phyloP scores from a whole-genome alignment of 1,139 yeast species.

The Chernovozyma sophiae-reginae region DNA sequence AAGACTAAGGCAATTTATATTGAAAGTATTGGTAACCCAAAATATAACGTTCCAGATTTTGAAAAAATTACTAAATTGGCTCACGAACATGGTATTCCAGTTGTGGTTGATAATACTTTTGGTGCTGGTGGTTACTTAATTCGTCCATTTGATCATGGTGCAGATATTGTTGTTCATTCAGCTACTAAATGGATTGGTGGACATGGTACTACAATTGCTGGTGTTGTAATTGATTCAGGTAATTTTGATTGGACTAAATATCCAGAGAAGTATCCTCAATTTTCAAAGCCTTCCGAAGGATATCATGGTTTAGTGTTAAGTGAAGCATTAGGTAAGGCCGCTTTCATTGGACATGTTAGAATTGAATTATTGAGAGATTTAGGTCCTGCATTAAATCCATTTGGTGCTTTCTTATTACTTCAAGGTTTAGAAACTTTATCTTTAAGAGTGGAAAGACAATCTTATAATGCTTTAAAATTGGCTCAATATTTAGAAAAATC shows the following conservation, averaged over 20 bases:
- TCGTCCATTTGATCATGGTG: slow-evolving; percentile 85
- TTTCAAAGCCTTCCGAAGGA: slow-evolving; percentile 85
- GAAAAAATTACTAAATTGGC: slow-evolving; percentile 73
- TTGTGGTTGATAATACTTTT: slow-evolving; percentile 94
- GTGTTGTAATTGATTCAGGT: slow-evolving; percentile 86
- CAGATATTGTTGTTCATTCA: slow-evolving; percentile 80
- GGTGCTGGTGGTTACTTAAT: slow-evolving; percentile 94
- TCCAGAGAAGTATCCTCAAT: slow-evolving; percentile 87
- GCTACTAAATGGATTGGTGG: slow-evolving; percentile 99
- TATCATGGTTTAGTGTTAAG: slow-evolving; percentile 84
- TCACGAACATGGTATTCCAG: slow-evolving; percentile 84
- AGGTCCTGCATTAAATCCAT: slow-evolving; percentile 88
- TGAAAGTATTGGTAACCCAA: slow-evolving; percentile 93
- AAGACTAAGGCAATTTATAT: slow-evolving; percentile 86
- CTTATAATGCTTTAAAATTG: slow-evolving; percentile 73
- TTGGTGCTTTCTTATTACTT: slow-evolving; percentile 76
- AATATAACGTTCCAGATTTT: slow-evolving; percentile 88
- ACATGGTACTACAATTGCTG: slow-evolving; percentile 94
- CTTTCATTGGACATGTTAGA: slow-evolving; percentile 77
- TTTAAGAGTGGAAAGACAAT: slow-evolving; percentile 89
- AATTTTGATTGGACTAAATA: slow-evolving; percentile 87
- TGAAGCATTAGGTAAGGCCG: slow-evolving; percentile 77
- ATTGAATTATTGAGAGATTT: slow-evolving; percentile 86
- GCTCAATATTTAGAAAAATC: slow-evolving; percentile 73
- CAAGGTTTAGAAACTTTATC: slow-evolving; percentile 95